These are phyloP conservation scores for Nemophila menziesii DNA, from an alignment of 257 asterid genomes.

Conservation along the genomic window DNA sequence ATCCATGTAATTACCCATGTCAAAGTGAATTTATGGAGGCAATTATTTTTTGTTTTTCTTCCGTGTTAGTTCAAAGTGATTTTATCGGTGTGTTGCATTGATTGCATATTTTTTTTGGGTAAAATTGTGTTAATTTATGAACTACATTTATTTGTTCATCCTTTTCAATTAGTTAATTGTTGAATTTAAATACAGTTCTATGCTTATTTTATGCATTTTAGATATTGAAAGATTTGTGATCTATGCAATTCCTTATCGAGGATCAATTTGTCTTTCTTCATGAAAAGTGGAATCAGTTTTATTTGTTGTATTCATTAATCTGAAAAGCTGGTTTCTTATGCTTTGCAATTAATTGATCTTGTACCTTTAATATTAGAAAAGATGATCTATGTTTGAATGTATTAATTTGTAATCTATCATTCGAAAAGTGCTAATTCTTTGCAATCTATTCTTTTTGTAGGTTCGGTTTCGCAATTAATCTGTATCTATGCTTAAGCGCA, in stretches of 20 bases:
- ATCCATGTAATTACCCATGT: neutral
- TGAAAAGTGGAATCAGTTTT: neutral
- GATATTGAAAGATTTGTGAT: neutral
- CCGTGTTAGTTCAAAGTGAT: too few relatives aligned
- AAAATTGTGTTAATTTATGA: too few relatives aligned
- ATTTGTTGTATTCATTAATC: neutral
- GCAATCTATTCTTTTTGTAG: neutral
- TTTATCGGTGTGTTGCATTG: too few relatives aligned
- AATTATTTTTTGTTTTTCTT: too few relatives aligned
- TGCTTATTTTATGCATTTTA: neutral
- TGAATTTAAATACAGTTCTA: too few relatives aligned
- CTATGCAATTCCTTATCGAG: neutral
- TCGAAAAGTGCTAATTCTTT: too few relatives aligned
- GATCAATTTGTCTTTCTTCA: neutral
- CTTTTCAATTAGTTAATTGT: too few relatives aligned
- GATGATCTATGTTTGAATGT: neutral
- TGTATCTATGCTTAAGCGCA: conserved; percentile 4
- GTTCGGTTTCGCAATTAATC: conserved; percentile 1
- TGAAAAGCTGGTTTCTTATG: neutral
- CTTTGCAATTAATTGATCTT: too few relatives aligned
- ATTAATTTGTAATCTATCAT: too few relatives aligned
- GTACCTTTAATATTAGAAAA: too few relatives aligned
- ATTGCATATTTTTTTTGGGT: too few relatives aligned
- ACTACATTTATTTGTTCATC: neutral
- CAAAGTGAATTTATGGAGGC: neutral